These are phyloP conservation scores for Phytopythium ostracodes DNA, from an alignment of 352 stramenopile species.

Conservation along the genomic window DNA sequence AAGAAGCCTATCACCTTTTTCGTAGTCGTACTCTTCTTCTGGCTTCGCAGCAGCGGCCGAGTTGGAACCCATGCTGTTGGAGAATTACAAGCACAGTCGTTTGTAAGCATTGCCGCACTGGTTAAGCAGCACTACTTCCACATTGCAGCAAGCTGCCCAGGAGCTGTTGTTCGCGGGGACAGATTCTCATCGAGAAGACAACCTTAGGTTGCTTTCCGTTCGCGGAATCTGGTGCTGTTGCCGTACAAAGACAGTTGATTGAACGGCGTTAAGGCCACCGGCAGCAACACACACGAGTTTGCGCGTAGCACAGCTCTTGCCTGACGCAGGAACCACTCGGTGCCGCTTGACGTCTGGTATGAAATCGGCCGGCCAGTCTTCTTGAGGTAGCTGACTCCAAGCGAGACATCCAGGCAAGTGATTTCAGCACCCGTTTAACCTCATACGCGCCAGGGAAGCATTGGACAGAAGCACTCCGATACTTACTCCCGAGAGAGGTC, in stretches of 20 bases:
- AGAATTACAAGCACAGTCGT: not conserved
- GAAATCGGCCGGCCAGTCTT: slow-evolving; percentile 62
- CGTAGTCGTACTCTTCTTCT: slow-evolving; percentile 82
- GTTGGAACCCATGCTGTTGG: slow-evolving; percentile 55
- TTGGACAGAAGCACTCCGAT: not conserved
- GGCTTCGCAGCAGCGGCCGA: slow-evolving; percentile 11
- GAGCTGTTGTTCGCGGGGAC: too few relatives aligned
- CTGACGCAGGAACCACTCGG: slow-evolving; percentile 82
- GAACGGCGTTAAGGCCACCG: not conserved
- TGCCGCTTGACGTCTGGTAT: slow-evolving; percentile 74
- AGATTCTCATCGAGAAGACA: not conserved
- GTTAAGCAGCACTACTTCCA: too few relatives aligned
- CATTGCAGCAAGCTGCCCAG: too few relatives aligned
- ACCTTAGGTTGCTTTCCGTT: slow-evolving; percentile 37
- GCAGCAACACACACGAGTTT: not conserved
- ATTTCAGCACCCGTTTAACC: not conserved
- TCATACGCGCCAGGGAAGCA: not conserved
- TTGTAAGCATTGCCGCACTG: too few relatives aligned
- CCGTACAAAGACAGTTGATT: not conserved
- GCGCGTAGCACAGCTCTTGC: slow-evolving; percentile 13
- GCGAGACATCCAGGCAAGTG: not conserved
- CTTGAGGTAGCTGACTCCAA: slow-evolving; percentile 51
- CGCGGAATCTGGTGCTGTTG: slow-evolving; percentile 61
- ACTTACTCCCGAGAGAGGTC: slow-evolving; percentile 88
- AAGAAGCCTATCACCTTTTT: slow-evolving; percentile 61